Conservation (phyloP, 768 basidiomycete genomes). For the Lactarius trivialis region DNA sequence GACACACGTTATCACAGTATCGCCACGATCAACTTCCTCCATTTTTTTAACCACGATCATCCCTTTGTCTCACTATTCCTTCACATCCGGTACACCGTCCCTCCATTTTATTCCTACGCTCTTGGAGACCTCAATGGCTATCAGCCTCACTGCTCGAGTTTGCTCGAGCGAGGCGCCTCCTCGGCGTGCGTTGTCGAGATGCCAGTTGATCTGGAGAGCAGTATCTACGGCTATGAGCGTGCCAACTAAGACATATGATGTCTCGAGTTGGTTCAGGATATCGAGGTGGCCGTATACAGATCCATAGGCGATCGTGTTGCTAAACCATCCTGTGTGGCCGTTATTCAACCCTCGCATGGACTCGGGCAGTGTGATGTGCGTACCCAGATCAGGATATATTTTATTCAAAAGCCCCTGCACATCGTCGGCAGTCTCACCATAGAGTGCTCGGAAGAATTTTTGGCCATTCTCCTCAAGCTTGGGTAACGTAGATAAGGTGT, state of each 20-base stretch:
- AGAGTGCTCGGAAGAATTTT: conserved; percentile 41
- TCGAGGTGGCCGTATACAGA: conserved; percentile 45
- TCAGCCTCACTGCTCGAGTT: conserved; percentile 46
- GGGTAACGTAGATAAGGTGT: conserved; percentile 36
- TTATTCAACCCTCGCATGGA: not conserved
- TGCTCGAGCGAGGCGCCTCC: conserved; percentile 50
- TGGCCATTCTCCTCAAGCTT: conserved; percentile 40
- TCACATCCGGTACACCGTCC: conserved; percentile 42
- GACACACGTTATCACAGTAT: not conserved
- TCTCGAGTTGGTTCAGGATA: conserved; percentile 45
- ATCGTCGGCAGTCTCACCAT: conserved; percentile 47
- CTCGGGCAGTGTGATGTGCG: conserved; percentile 18
- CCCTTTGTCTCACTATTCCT: not conserved
- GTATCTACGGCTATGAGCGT: conserved; percentile 56
- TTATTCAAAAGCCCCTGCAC: conserved; percentile 43
- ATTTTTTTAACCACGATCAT: not conserved
- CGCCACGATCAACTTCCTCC: not conserved
- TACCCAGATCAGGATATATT: conserved; percentile 62
- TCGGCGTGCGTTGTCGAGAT: conserved; percentile 49
- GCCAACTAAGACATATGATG: conserved; percentile 54
- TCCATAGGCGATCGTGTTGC: conserved; percentile 50
- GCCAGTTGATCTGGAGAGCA: conserved; percentile 61
- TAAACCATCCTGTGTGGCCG: conserved; percentile 43
- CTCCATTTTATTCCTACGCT: conserved; percentile 48
- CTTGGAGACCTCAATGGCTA: conserved; percentile 46